These are phyloP conservation scores for Alisma plantagoaquatica DNA, from an alignment of 106 monocot species.

Conservation along the genomic window DNA sequence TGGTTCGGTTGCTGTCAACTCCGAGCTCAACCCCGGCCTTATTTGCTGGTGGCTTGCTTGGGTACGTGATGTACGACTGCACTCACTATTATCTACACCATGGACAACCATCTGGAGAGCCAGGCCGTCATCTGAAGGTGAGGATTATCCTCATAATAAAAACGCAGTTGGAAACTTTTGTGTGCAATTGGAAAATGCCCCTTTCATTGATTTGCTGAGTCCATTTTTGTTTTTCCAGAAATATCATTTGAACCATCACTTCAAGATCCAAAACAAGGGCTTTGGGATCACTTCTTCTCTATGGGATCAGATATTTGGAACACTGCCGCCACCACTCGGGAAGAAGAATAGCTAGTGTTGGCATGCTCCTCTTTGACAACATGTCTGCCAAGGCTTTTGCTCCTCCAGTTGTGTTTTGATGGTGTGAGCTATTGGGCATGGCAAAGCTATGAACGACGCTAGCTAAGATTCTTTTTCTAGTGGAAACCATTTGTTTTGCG, in stretches of 20 bases:
- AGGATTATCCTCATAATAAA: no score
- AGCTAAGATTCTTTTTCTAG: no score
- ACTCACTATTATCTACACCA: slow-evolving; percentile 92
- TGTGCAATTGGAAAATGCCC: no score
- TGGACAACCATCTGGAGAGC: slow-evolving; percentile 48
- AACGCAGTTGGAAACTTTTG: no score
- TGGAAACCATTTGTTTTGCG: no score
- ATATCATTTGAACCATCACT: slow-evolving; percentile 93
- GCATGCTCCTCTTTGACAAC: neutral
- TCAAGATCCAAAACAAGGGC: slow-evolving; percentile 58
- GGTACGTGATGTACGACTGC: slow-evolving; percentile 93
- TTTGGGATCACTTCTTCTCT: slow-evolving; percentile 82
- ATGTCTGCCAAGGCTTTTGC: neutral
- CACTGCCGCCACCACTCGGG: slow-evolving; percentile 35
- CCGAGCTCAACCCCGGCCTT: slow-evolving; percentile 39
- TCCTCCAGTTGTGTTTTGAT: no score
- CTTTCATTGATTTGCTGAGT: no score
- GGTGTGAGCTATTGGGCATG: no score
- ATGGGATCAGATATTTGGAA: slow-evolving; percentile 71
- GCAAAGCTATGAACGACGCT: no score
- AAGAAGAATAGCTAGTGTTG: slow-evolving; percentile 20
- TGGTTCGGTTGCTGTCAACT: slow-evolving; percentile 31
- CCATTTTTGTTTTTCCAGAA: slow-evolving; percentile 37
- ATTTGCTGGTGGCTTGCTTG: slow-evolving; percentile 63
- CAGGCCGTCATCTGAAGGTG: slow-evolving; percentile 61